Base-by-base conservation (phyloP, 1,284 basidiomycete species). In the Gomphus sp. region DNA sequence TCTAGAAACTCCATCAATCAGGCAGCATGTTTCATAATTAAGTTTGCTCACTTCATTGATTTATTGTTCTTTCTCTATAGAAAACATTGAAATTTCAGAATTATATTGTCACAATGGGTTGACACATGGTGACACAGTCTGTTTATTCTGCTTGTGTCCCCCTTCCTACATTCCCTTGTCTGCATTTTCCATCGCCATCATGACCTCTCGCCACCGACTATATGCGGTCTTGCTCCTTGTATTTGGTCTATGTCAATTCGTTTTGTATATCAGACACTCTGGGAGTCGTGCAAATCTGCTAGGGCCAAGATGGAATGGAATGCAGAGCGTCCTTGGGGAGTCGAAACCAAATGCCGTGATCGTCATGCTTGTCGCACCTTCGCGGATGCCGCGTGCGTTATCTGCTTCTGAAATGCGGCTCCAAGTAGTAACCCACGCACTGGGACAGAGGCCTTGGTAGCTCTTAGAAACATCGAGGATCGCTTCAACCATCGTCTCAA, bases 281-380 rank as follows among this genome's bases (percentile, higher is more conserved):
- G 52, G 52, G 14, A 39, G 14, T 34, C 14, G 16, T n/a, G 12
- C 16, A 16, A 16, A 12, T 31, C 4, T 50, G 31, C 7, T 50
- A 10, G 5, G n/a, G 11, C 14, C 14, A 39, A 14, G 37, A 7
- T 53, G 12, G 52, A 41, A 53, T 3, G 8, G 36, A 22, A n/a
- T 14, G 12, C 7, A 43, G 12, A 14, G 4, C 4, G 52, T 39
- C 11, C 16, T 8, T 11, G 10, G 43, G 10, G 48, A 7, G 22
- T 8, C 31, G 10, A 58, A 53, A 39, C 49, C 56, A 12, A 58
- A 58, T 25, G 56, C 56, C 34, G 56, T 58, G 2, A 58, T 58
- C 16, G 50, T 58, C 41, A 58, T 58, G 57, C 57, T 58, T 14
- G 57, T 58, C 44, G 49, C 57, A 25, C 50, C 57, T 8, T 52